These are phyloP conservation scores for Lactifluus piperatus DNA, from an alignment of 768 basidiomycete genomes.

Conservation along the genomic window DNA sequence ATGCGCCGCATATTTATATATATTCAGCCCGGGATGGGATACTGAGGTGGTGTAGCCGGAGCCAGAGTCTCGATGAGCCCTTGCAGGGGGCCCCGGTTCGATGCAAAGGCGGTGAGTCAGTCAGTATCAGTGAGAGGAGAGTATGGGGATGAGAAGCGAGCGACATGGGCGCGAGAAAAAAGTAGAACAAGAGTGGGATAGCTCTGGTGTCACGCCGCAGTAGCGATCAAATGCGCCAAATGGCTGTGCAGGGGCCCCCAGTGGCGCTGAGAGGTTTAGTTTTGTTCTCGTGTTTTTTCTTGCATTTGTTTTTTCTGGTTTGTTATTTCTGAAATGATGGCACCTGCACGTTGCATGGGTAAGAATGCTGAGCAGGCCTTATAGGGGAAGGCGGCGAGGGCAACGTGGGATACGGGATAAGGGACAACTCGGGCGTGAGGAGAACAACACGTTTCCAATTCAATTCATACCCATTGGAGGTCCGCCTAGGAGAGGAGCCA, in stretches of 20 bases:
- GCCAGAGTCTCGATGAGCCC: not conserved
- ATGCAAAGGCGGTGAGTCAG: not conserved
- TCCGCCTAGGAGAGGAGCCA: not conserved
- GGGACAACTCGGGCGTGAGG: too few relatives aligned
- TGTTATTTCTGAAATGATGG: not conserved
- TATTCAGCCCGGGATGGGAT: not conserved
- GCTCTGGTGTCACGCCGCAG: constrained; percentile 7
- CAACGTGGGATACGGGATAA: not conserved
- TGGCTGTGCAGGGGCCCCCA: not conserved
- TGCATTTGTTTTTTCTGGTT: not conserved
- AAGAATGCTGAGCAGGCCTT: not conserved
- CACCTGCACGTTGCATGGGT: not conserved
- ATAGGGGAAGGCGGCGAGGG: not conserved
- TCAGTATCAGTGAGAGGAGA: not conserved
- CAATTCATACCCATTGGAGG: too few relatives aligned
- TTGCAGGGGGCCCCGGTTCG: not conserved
- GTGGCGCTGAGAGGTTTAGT: not conserved
- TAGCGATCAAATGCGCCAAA: not conserved
- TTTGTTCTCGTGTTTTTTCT: not conserved
- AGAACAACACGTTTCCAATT: too few relatives aligned
- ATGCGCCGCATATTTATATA: not conserved
- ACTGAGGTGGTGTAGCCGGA: not conserved
- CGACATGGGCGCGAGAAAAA: constrained; percentile 3
- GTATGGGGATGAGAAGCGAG: not conserved
- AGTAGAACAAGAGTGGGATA: constrained; percentile 1